phyloP scores from a whole-genome alignment of 108 stramenopile species.

The Fistulifera solaris region DNA sequence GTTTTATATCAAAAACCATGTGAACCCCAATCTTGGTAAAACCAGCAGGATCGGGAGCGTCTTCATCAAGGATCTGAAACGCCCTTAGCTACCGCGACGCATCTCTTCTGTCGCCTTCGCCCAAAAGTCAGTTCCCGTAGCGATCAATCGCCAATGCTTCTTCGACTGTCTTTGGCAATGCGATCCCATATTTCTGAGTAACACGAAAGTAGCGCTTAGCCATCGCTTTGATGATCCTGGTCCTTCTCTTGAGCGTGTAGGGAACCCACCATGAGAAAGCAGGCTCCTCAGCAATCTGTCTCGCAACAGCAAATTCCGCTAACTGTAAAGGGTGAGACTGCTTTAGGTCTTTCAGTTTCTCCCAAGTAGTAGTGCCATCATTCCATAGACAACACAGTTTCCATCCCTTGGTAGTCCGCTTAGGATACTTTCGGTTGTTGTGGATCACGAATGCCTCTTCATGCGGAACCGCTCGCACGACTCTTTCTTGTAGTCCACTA shows the following conservation, averaged over 20 bases:
- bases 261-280: constrained; percentile 29
- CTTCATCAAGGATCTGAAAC: constrained; percentile 24
- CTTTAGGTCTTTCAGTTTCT: constrained; percentile 15
- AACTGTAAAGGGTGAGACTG: constrained; percentile 19
- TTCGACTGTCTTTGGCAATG: constrained; percentile 16
- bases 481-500: constrained; percentile 22
- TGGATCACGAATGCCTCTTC: constrained; percentile 2
- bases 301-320: constrained; percentile 28
- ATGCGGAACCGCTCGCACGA: background rate
- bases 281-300: constrained; percentile 8
- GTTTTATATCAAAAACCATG: constrained; percentile 44
- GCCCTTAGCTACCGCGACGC: constrained; percentile 26
- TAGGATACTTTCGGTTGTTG: background rate
- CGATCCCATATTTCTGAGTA: constrained; percentile 13
- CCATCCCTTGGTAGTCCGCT: constrained; percentile 27
- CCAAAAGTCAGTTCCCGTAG: constrained; percentile 35
- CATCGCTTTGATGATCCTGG: constrained; percentile 13
- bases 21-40: constrained; percentile 3
- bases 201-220: background rate
- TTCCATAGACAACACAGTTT: constrained; percentile 16
- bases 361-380: constrained; percentile 19
- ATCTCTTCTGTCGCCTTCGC: constrained; percentile 42
- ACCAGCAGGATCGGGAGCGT: constrained; percentile 4
- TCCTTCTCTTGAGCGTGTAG: constrained; percentile 15
- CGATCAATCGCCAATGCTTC: constrained; percentile 35